phyloP scores from a whole-genome alignment of 306 rosid genomes.

The Delonix regia region DNA sequence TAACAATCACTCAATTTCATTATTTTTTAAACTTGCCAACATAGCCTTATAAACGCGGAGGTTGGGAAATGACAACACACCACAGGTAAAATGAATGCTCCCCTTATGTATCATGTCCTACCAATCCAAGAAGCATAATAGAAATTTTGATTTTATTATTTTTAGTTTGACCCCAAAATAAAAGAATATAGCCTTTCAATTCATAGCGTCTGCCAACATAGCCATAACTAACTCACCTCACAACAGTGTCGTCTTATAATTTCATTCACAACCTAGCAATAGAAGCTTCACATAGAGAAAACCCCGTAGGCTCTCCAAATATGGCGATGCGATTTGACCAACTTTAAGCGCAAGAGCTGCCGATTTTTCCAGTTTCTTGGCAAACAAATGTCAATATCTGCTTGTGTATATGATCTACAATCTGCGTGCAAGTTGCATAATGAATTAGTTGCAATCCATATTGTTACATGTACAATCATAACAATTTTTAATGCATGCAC shows the following conservation, averaged over 20 bases:
- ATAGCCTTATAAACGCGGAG: no score
- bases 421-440: background rate
- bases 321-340: background rate
- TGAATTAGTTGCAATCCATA: background rate
- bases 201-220: background rate
- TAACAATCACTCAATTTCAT: no score
- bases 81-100: background rate
- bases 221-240: background rate
- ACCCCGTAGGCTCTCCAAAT: background rate
- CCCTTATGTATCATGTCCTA: background rate
- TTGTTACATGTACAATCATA: background rate
- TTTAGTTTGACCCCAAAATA: background rate
- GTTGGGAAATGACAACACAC: background rate
- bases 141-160: no score
- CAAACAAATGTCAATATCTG: background rate
- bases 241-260: background rate
- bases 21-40: no score
- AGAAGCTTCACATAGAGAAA: background rate
- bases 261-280: background rate
- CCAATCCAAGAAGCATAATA: background rate
- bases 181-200: background rate
- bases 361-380: background rate
- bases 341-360: background rate
- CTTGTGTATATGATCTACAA: background rate
- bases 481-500: background rate